Percentiles rank a stretch among this genome's conserved stretches.
phyloP scores from a whole-genome alignment of 179 eudicot species.

The Silene coronaria region DNA sequence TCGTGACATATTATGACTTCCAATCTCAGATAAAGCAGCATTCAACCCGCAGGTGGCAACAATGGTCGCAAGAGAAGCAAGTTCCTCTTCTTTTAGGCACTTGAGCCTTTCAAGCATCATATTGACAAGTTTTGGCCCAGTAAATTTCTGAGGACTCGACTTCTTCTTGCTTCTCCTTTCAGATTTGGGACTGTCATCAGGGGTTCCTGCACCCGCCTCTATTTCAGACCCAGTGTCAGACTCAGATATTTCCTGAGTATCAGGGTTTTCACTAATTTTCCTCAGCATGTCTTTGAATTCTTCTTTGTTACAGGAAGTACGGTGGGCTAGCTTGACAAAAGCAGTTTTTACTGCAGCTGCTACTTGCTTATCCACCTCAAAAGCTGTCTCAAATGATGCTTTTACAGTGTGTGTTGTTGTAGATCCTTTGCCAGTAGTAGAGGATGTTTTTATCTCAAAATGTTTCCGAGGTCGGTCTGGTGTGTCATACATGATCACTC shows the following conservation, averaged over 20 bases:
- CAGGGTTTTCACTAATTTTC: constrained; percentile 77
- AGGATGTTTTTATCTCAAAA: constrained; percentile 49
- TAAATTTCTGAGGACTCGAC: constrained; percentile 41
- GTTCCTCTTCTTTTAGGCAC: constrained; percentile 76
- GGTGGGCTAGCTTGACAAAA: constrained; percentile 60
- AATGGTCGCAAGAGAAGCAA: constrained; percentile 85
- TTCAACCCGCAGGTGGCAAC: constrained; percentile 91
- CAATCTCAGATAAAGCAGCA: constrained; percentile 68
- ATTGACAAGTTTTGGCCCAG: constrained; percentile 44
- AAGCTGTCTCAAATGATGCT: constrained; percentile 78
- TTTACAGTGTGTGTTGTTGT: constrained; percentile 58
- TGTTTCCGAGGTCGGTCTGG: constrained; percentile 55
- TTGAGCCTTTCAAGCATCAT: constrained; percentile 78
- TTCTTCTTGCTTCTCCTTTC: constrained; percentile 34
- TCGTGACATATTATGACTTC: constrained; percentile 22
- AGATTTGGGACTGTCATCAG: constrained; percentile 24
- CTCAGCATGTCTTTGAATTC: constrained; percentile 63
- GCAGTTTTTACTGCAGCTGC: constrained; percentile 84
- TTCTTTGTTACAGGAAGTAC: constrained; percentile 54
- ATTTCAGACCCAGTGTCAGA: constrained; percentile 46
- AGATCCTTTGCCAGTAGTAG: constrained; percentile 44
- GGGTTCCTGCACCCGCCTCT: constrained; percentile 26
- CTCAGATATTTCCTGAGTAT: constrained; percentile 38
- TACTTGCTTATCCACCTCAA: constrained; percentile 91
- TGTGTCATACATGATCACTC: constrained; percentile 72